Evolutionary conservation across 169 alveolate species (phyloP).

Genomic region (Plasmodium adleri): DNA sequence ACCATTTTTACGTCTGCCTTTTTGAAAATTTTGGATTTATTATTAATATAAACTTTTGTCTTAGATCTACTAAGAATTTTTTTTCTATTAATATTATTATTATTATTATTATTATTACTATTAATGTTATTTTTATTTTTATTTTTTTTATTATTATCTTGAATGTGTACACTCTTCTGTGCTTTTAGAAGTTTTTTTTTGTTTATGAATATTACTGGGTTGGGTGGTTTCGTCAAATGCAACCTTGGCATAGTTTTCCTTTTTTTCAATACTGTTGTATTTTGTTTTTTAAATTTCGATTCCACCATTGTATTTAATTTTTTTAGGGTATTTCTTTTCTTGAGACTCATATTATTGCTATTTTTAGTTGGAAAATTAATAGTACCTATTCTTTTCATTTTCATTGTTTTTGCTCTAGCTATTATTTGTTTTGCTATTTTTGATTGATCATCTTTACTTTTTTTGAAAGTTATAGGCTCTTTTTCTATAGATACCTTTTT

Average conservation of each 20-base stretch:
- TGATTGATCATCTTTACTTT: conserved; percentile 27
- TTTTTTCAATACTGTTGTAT: conserved; percentile 29
- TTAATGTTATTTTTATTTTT: not conserved
- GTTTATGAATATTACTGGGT: conserved; percentile 24
- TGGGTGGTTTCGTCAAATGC: conserved; percentile 38
- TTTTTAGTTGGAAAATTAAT: conserved; percentile 52
- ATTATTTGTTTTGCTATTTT: conserved; percentile 22
- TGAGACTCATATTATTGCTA: conserved; percentile 10
- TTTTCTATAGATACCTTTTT: conserved; percentile 17
- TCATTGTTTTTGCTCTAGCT: conserved; percentile 45
- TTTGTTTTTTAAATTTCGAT: conserved; percentile 58
- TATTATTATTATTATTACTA: too few species aligned
- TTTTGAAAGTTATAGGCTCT: conserved; percentile 14
- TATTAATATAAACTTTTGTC: conserved; percentile 55
- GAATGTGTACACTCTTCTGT: conserved; percentile 14
- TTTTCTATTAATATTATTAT: not conserved
- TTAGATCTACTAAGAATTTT: conserved; percentile 44
- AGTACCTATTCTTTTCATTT: conserved; percentile 28
- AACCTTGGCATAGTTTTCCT: conserved; percentile 47
- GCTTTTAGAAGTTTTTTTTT: conserved; percentile 41
- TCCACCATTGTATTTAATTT: conserved; percentile 50
- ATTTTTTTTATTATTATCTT: conserved; percentile 39
- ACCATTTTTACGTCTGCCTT: conserved; percentile 58
- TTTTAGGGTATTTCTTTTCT: conserved; percentile 31
- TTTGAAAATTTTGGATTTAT: conserved; percentile 63